A percentile compares a stretch with the other conserved stretches of the same genome.
These are phyloP conservation scores for Peniophora sp. DNA, from an alignment of 1,284 basidiomycete genomes.

Conservation along the genomic window DNA sequence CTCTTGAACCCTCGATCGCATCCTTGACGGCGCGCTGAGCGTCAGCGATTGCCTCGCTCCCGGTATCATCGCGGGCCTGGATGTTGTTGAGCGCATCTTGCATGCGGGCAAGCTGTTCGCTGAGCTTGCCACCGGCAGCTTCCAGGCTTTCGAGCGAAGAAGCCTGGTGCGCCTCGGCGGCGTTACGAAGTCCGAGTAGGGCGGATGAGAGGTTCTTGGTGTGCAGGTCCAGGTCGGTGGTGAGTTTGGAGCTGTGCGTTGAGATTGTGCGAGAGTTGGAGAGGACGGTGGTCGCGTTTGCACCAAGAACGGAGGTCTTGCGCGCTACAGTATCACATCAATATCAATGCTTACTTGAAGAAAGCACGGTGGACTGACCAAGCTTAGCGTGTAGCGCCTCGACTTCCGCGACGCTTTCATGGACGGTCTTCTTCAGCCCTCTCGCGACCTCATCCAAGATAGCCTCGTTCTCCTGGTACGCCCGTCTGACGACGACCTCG, in stretches of 20 bases:
- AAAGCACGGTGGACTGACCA: slow-evolving; percentile 37
- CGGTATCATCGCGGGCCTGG: slow-evolving; percentile 44
- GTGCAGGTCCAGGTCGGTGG: slow-evolving; percentile 56
- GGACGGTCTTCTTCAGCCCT: slow-evolving; percentile 58
- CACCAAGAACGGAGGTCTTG: slow-evolving; percentile 57
- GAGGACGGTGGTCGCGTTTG: slow-evolving; percentile 61
- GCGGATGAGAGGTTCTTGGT: slow-evolving; percentile 47
- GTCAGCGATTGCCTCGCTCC: slow-evolving; percentile 42
- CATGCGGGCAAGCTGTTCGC: slow-evolving; percentile 51
- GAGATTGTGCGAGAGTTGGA: slow-evolving; percentile 55
- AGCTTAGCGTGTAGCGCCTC: slow-evolving; percentile 77
- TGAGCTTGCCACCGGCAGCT: slow-evolving; percentile 46
- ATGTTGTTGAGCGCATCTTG: slow-evolving; percentile 53
- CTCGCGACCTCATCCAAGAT: slow-evolving; percentile 64
- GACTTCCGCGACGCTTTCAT: slow-evolving; percentile 68
- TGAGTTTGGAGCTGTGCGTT: slow-evolving; percentile 43
- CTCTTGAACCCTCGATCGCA: slow-evolving; percentile 44
- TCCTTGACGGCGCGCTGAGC: slow-evolving; percentile 43
- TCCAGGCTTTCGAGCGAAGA: slow-evolving; percentile 49
- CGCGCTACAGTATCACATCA: slow-evolving; percentile 45
- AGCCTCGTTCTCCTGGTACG: slow-evolving; percentile 71
- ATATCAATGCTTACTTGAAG: not conserved
- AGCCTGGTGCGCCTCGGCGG: slow-evolving; percentile 50
- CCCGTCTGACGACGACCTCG: slow-evolving; percentile 68
- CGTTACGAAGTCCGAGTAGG: slow-evolving; percentile 42